Conservation (phyloP, 2,329 filamentous ascomycete species). For the Phaeosphaeriaceae sp. region DNA sequence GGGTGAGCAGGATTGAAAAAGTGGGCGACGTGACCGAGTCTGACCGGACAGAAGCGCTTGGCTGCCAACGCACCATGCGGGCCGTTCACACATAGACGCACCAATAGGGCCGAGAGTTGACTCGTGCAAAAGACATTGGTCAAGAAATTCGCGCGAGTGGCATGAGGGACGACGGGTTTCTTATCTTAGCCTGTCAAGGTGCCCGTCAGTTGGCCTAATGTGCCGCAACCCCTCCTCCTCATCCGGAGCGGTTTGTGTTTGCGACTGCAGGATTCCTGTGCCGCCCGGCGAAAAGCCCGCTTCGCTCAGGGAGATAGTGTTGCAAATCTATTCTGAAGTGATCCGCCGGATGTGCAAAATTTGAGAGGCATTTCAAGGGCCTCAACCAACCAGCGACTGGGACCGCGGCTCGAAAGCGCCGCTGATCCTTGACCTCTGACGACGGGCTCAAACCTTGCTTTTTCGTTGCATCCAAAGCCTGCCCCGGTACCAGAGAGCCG, state of each 20-base stretch:
- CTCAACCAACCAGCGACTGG: constrained; percentile 16
- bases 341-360: constrained; percentile 28
- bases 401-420: constrained; percentile 28
- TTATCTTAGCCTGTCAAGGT: constrained; percentile 39
- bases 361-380: constrained; percentile 38
- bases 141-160: constrained; percentile 24
- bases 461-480: constrained; percentile 17
- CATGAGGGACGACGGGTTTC: constrained; percentile 41
- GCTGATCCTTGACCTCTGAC: constrained; percentile 22
- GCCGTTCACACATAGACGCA: constrained; percentile 23
- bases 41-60: constrained; percentile 41
- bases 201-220: constrained; percentile 18
- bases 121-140: constrained; percentile 42
- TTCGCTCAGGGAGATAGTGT: constrained; percentile 20
- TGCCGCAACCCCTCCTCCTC: constrained; percentile 21
- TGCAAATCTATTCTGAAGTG: constrained; percentile 32
- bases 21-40: constrained; percentile 28
- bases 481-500: constrained; percentile 5
- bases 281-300: constrained; percentile 34
- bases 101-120: constrained; percentile 22
- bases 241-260: constrained; percentile 24
- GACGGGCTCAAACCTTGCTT: constrained; percentile 16
- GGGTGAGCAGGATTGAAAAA: constrained; percentile 29
- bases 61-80: constrained; percentile 48
- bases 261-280: constrained; percentile 20